A percentile compares a stretch with the other conserved stretches of the same genome.
These are phyloP conservation scores for Neurospora hispaniola DNA, from an alignment of 495 filamentous ascomycete genomes.

Conservation along the genomic window DNA sequence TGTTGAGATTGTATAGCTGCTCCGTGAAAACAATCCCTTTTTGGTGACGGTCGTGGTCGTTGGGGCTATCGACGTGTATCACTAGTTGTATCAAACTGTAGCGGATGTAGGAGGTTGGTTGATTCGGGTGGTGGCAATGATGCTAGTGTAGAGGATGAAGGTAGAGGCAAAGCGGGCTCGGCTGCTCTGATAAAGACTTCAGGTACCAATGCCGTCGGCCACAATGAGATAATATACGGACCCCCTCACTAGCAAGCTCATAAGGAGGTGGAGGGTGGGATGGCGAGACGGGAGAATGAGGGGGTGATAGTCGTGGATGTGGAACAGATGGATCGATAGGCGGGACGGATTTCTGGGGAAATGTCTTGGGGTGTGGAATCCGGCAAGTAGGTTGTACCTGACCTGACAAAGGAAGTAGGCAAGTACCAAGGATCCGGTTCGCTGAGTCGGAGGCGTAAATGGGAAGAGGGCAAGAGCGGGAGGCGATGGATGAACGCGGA, in stretches of 20 bases:
- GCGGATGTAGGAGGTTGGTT: neutral
- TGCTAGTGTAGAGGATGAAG: neutral
- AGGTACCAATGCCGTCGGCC: constrained; percentile 21
- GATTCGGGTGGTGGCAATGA: neutral
- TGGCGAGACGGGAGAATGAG: neutral
- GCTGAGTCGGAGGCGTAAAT: neutral
- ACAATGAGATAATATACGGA: constrained; percentile 4
- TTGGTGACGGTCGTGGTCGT: neutral
- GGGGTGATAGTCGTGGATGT: neutral
- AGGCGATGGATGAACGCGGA: neutral
- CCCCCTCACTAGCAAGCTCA: constrained; percentile 30
- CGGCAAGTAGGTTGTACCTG: neutral
- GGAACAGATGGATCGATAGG: neutral
- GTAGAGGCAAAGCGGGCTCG: neutral
- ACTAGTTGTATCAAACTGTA: neutral
- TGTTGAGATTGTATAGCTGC: neutral
- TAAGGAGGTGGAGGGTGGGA: constrained; percentile 13
- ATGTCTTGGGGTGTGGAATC: neutral
- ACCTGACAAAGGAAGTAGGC: neutral
- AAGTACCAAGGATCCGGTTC: neutral
- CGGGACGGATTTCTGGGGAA: neutral
- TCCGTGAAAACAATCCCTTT: neutral
- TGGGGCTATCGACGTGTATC: neutral
- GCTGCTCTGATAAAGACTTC: constrained; percentile 8
- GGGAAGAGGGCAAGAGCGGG: neutral